Percentiles rank a stretch among this genome's conserved stretches.
phyloP scores from a whole-genome alignment of 1,139 yeast species.

The Zygosaccharomyces sapae region DNA sequence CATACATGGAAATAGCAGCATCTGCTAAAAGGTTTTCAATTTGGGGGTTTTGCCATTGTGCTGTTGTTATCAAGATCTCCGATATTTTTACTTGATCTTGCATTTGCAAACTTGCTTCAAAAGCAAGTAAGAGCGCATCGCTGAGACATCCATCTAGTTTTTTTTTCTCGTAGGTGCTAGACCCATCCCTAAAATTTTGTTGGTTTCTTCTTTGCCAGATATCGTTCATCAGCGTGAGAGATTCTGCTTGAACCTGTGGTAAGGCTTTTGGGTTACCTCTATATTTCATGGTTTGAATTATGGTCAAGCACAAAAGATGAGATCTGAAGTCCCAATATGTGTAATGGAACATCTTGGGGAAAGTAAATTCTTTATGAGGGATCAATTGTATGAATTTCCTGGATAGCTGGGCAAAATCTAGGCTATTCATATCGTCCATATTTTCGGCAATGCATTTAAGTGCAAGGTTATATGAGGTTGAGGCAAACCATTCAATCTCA shows the following conservation, averaged over 20 bases:
- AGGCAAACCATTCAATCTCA: conserved; percentile 34
- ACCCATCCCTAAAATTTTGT: conserved; percentile 3
- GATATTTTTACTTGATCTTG: conserved; percentile 10
- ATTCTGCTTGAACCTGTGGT: conserved; percentile 4
- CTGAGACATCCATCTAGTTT: conserved; percentile 9
- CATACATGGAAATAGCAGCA: conserved; percentile 2
- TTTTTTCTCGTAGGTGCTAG: background rate
- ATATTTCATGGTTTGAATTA: conserved; percentile 2
- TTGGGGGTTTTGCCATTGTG: background rate
- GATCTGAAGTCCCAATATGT: conserved; percentile 22
- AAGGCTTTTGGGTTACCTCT: background rate
- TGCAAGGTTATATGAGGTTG: conserved; percentile 25
- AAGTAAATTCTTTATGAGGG: conserved; percentile 21
- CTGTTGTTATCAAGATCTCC: conserved; percentile 8
- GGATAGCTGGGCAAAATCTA: conserved; percentile 12
- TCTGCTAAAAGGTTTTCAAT: conserved; percentile 8
- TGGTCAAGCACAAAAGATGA: conserved; percentile 7
- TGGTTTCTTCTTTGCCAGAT: background rate
- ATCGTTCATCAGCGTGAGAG: conserved; percentile 4
- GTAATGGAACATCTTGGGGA: conserved; percentile 21
- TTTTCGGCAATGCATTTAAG: conserved; percentile 15
- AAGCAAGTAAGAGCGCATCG: conserved; percentile 9
- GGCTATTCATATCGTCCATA: background rate
- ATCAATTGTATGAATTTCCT: conserved; percentile 17
- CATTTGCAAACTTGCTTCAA: conserved; percentile 9